phyloP scores from a whole-genome alignment of 169 alveolate species.

The Cryptosporidium viatorum region DNA sequence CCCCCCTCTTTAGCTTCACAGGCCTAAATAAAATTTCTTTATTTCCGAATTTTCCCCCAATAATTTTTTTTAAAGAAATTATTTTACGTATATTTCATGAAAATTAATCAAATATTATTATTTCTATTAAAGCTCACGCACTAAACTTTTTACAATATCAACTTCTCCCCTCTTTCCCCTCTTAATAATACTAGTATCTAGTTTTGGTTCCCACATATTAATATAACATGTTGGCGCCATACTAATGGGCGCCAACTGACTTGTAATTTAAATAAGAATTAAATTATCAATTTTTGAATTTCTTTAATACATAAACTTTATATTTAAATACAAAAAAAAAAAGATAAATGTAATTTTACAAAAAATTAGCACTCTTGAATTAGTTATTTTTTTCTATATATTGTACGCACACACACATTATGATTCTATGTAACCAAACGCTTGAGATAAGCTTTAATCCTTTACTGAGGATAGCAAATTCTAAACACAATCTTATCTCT shows the following conservation, averaged over 20 bases:
- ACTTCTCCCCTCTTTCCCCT: neutral
- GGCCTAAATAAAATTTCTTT: neutral
- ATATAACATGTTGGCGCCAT: neutral
- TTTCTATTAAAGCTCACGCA: neutral
- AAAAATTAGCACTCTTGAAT: no score
- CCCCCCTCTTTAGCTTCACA: neutral
- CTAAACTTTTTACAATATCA: neutral
- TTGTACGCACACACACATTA: no score
- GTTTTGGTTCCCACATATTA: neutral
- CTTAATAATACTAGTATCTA: neutral
- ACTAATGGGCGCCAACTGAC: no score
- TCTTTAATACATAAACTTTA: no score
- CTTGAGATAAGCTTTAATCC: neutral
- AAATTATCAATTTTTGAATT: no score
- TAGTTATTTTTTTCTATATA: no score
- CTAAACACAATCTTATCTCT: neutral
- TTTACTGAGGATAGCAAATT: neutral
- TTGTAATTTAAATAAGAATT: no score
- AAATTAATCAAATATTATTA: neutral
- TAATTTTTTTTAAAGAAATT: neutral
- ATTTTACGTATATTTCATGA: slow-evolving; percentile 13
- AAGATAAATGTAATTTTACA: no score
- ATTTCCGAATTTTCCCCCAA: slow-evolving; percentile 2
- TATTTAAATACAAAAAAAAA: no score
- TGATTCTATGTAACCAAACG: neutral